Evolutionary conservation across 441 rosid genomes (phyloP).

Genomic region (Pelargonium citronellum): DNA sequence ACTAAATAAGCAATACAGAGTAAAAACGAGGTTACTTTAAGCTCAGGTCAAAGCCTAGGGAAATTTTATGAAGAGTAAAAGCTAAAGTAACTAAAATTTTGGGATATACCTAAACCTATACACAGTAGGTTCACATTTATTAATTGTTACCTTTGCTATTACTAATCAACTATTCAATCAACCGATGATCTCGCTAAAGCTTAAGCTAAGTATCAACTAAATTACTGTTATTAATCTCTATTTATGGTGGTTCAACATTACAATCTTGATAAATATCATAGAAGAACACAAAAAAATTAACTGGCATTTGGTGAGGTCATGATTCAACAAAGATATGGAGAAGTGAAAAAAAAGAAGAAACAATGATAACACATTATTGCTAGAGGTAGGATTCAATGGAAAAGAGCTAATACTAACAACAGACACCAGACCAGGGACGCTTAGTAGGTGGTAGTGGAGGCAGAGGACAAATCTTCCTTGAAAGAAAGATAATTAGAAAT

Average conservation of each 20-base stretch:
- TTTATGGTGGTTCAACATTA: not conserved
- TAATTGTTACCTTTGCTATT: not conserved
- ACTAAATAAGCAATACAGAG: constrained; percentile 7
- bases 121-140: not conserved
- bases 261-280: not conserved
- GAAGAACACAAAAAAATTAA: constrained; percentile 1
- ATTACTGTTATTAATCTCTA: not conserved
- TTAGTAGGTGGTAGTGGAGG: constrained; percentile 14
- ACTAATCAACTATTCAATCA: constrained; percentile 3
- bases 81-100: constrained; percentile 3
- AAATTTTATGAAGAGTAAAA: not conserved
- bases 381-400: not conserved
- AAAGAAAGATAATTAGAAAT: constrained; percentile 20
- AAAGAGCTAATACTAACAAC: not conserved
- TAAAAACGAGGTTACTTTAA: not conserved
- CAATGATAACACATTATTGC: not conserved
- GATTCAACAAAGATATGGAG: constrained; percentile 5
- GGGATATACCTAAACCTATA: constrained; percentile 4
- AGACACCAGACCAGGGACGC: constrained; percentile 9
- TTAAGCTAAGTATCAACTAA: not conserved
- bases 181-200: constrained; percentile 1
- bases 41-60: not conserved
- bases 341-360: not conserved
- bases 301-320: not conserved
- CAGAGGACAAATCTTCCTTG: constrained; percentile 25